Conservation (phyloP, 148 eudicot genomes). For the Rhododendron kiyosumense region DNA sequence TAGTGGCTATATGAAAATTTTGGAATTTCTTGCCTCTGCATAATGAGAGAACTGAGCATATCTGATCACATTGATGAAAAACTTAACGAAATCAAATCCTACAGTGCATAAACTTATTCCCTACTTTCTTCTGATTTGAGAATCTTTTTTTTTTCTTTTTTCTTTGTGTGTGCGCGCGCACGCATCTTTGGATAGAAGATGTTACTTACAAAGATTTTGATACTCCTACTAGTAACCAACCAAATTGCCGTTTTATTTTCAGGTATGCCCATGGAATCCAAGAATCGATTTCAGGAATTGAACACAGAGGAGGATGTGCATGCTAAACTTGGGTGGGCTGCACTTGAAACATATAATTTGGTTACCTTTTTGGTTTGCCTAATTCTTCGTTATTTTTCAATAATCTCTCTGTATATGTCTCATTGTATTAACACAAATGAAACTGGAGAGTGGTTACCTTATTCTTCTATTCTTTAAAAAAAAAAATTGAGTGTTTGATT, state of each 20-base stretch:
- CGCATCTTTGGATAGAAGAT: background rate
- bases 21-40: no score
- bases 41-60: background rate
- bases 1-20: no score
- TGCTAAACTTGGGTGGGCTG: conserved; percentile 18
- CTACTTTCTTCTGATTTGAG: background rate
- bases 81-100: background rate
- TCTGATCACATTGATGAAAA: background rate
- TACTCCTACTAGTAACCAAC: background rate
- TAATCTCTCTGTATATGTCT: background rate
- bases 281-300: conserved; percentile 35
- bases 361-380: background rate
- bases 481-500: background rate
- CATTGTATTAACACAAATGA: background rate
- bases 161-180: background rate
- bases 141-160: background rate
- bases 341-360: background rate
- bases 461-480: background rate
- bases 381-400: background rate
- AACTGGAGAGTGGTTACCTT: background rate
- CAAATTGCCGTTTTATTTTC: background rate
- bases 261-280: conserved; percentile 33
- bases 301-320: conserved; percentile 31
- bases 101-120: background rate
- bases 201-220: background rate